Conservation (phyloP, 306 rosid genomes). For the Styphnolobium japonicum region DNA sequence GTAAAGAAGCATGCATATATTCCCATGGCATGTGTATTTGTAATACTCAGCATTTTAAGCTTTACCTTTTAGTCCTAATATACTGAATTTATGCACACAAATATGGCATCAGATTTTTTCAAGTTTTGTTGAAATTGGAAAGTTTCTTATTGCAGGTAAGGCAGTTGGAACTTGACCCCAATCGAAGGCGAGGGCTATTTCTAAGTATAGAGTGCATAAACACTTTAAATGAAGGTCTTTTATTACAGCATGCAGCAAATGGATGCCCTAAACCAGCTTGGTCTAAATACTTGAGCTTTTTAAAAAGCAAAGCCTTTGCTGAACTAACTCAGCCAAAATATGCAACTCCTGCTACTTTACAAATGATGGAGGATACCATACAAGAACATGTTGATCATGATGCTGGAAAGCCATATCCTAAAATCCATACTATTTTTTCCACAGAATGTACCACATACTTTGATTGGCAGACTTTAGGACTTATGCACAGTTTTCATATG, state of each 20-base stretch:
- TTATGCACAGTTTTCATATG: slow-evolving; percentile 77
- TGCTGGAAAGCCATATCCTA: slow-evolving; percentile 54
- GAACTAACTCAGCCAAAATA: slow-evolving; percentile 75
- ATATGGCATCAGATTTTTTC: not conserved
- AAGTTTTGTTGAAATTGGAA: slow-evolving; percentile 15
- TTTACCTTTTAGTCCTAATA: not conserved
- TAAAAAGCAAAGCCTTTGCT: slow-evolving; percentile 77
- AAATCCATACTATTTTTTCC: slow-evolving; percentile 86
- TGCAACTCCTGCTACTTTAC: slow-evolving; percentile 65
- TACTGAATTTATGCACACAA: not conserved
- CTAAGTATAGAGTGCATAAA: slow-evolving; percentile 79
- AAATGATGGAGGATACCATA: slow-evolving; percentile 48
- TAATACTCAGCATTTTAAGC: slow-evolving; percentile 10
- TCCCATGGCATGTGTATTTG: not conserved
- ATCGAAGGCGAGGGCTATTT: slow-evolving; percentile 57
- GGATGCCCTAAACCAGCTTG: slow-evolving; percentile 81
- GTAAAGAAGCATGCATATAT: not conserved
- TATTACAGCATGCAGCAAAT: slow-evolving; percentile 73
- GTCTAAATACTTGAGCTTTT: slow-evolving; percentile 86
- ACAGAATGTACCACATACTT: slow-evolving; percentile 89
- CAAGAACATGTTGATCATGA: slow-evolving; percentile 34
- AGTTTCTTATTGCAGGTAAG: slow-evolving; percentile 53
- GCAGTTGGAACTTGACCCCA: slow-evolving; percentile 59
- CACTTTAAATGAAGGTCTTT: slow-evolving; percentile 82
- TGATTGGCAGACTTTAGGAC: slow-evolving; percentile 99